Evolutionary conservation across 202 grass and related monocot genomes (phyloP), one percentile per base, ranked within the genome.

Genomic region (Dendrocalamus latiflorus): DNA sequence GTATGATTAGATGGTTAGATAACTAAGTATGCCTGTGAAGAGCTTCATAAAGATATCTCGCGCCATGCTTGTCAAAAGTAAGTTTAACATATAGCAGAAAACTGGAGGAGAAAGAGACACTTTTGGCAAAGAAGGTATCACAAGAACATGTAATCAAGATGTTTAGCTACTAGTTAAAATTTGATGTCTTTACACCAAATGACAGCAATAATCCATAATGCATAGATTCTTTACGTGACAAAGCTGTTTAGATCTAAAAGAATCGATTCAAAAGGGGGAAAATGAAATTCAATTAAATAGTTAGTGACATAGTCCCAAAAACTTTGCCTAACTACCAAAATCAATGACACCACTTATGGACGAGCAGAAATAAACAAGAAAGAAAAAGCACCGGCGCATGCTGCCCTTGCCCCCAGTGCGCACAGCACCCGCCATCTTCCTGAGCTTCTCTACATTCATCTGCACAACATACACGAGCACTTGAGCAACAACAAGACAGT

Each of bases 381-480:
- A n/a, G n/a, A n/a, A n/a, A n/a, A 76, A 7, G 26, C 28, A 96
- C 93, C 93, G 87, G 91, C 93, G 93, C 77, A 96, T 82, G 86
- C 93, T 96, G 38, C 93, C 93, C 86, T 96, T 96, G 75, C 93
- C 93, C 16, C 93, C 93, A 0, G 93, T 96, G 89, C 93, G 88
- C 80, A 96, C 93, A 8, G 93, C 88, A 24, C 90, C 88, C 0
- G 93, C 90, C 88, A 96, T 96, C 83, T 91, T 96, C 88, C 85
- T 89, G 53, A 96, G 93, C 81, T 84, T 96, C 55, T 93, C 93
- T 21, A 92, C 89, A 76, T 96, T 83, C 93, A 96, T 96, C 83
- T 96, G 88, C 37, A 55, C 2, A 34, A 51, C 1, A 70, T 10
- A 21, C 3, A 6, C 3, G 3, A 15, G 0, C 0, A 0, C 18